Evolutionary conservation across 2,329 filamentous ascomycete genomes (phyloP).

Genomic region (Clonostachys rhizophaga): DNA sequence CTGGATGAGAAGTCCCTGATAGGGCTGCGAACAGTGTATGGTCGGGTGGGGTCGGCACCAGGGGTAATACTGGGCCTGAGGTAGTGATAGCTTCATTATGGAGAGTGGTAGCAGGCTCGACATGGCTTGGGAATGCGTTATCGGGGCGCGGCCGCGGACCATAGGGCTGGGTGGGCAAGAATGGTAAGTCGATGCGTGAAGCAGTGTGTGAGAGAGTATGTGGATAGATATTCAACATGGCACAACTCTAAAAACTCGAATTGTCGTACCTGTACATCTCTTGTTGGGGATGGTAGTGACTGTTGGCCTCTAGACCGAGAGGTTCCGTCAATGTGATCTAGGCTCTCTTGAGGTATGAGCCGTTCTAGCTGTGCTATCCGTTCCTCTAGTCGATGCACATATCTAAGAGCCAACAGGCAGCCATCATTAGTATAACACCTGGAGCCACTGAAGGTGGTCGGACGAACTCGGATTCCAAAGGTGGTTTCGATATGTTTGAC

Average conservation of each 20-base stretch:
- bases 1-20: neutral
- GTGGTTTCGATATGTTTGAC: neutral
- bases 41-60: neutral
- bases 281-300: neutral
- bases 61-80: no score
- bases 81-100: no score
- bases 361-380: slow-evolving; percentile 3
- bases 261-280: neutral
- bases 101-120: no score
- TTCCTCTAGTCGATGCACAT: slow-evolving; percentile 3
- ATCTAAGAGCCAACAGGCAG: neutral
- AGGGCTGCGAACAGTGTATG: neutral
- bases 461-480: neutral
- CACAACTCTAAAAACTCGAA: no score
- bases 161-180: no score
- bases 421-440: no score
- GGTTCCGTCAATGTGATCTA: slow-evolving; percentile 1
- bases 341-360: slow-evolving; percentile 3
- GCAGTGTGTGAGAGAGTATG: no score
- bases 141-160: no score
- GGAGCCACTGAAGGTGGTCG: neutral
- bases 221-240: no score
- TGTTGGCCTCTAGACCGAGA: neutral
- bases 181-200: no score
- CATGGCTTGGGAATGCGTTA: no score